Percentiles rank a stretch among this genome's conserved stretches.
These are phyloP conservation scores for Colletotrichum liriopes DNA, from an alignment of 2,329 filamentous ascomycete species.

Conservation along the genomic window DNA sequence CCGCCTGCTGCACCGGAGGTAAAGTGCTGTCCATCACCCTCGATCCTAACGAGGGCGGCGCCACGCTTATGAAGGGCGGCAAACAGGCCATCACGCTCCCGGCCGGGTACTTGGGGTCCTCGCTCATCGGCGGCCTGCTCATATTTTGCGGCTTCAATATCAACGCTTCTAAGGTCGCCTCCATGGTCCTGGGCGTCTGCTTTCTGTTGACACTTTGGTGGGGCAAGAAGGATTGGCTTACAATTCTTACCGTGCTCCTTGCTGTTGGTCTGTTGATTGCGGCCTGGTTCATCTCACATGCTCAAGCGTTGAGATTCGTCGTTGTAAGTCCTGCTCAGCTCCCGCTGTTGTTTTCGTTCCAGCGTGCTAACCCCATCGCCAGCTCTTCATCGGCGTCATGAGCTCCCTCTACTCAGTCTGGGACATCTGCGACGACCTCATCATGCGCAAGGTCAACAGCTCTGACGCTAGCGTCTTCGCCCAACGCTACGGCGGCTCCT, in stretches of 20 bases:
- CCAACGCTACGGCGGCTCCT: conserved; percentile 83
- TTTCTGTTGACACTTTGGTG: conserved; percentile 88
- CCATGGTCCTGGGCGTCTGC: conserved; percentile 79
- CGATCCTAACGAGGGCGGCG: conserved; percentile 80
- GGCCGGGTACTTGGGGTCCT: conserved; percentile 84
- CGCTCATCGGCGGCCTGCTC: conserved; percentile 81
- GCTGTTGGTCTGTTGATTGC: conserved; percentile 80
- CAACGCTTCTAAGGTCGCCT: conserved; percentile 85
- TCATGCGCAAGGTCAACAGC: conserved; percentile 84
- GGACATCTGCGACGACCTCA: conserved; percentile 89
- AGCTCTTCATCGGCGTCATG: conserved; percentile 88
- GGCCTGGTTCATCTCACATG: conserved; percentile 86
- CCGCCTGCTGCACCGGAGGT: conserved; percentile 80
- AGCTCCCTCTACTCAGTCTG: conserved; percentile 85
- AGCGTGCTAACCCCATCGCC: conserved; percentile 5
- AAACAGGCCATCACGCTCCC: conserved; percentile 80
- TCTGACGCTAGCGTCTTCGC: conserved; percentile 87
- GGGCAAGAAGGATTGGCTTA: conserved; percentile 85
- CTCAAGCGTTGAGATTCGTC: conserved; percentile 80
- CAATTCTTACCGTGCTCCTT: conserved; percentile 78
- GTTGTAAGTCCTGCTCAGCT: conserved; percentile 63
- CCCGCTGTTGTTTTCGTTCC: background rate
- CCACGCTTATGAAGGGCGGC: conserved; percentile 83
- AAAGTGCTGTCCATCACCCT: conserved; percentile 82
- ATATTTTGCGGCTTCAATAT: conserved; percentile 88